A percentile compares a stretch with the other conserved stretches of the same genome.
These are phyloP conservation scores for Artemisia annua DNA, from an alignment of 129 eudicot species.

Conservation along the genomic window DNA sequence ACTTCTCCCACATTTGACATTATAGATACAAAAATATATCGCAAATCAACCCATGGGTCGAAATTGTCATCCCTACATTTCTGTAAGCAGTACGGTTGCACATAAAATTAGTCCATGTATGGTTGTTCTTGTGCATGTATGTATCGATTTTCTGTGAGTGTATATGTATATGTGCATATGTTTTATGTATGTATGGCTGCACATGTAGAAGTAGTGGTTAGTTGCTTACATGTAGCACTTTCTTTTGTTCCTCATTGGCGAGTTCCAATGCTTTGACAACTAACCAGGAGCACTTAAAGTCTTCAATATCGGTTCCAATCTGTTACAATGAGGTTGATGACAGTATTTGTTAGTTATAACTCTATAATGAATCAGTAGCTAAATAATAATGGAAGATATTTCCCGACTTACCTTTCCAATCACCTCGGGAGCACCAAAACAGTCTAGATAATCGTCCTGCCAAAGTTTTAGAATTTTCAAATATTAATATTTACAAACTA, in stretches of 20 bases:
- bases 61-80: too few relatives aligned
- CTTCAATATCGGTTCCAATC: conserved; percentile 92
- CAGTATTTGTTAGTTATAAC: conserved; percentile 6
- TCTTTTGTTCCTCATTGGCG: conserved; percentile 71
- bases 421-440: conserved; percentile 80
- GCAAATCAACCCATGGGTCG: too few relatives aligned
- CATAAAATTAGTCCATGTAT: background rate
- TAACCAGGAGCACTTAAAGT: conserved; percentile 91
- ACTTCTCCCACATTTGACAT: too few relatives aligned
- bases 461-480: conserved; percentile 11
- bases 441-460: conserved; percentile 87
- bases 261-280: conserved; percentile 83
- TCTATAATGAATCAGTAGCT: background rate
- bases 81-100: too few relatives aligned
- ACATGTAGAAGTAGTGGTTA: background rate
- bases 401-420: conserved; percentile 69
- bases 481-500: conserved; percentile 4
- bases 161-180: background rate
- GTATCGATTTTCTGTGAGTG: conserved; percentile 2
- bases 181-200: background rate
- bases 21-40: too few relatives aligned
- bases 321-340: conserved; percentile 31
- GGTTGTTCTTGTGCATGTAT: background rate
- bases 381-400: conserved; percentile 8
- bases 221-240: conserved; percentile 52